Evolutionary conservation across 768 basidiomycete genomes (phyloP).

Genomic region (Auricularia cornea): DNA sequence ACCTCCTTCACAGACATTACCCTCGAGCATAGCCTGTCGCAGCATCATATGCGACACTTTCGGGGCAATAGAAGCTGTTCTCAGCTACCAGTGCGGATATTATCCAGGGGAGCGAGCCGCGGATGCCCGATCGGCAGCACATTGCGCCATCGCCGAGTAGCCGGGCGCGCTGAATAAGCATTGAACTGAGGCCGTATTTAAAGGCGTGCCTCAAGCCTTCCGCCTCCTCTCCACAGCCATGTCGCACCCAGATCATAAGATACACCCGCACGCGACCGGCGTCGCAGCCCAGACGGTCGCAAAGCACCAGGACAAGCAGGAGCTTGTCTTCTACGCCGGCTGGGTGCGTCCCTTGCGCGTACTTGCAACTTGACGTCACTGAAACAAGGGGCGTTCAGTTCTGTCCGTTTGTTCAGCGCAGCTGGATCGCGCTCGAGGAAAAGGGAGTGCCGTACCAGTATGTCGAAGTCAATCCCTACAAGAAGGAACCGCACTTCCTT

Average conservation of each 20-base stretch:
- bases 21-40: too few relatives aligned
- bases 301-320: constrained; percentile 42
- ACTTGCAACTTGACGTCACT: not conserved
- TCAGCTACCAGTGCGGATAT: too few relatives aligned
- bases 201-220: too few relatives aligned
- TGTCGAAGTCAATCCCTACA: constrained; percentile 61
- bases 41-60: too few relatives aligned
- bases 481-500: constrained; percentile 51
- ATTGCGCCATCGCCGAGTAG: too few relatives aligned
- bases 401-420: constrained; percentile 30
- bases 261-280: constrained; percentile 53
- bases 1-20: too few relatives aligned
- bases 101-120: too few relatives aligned
- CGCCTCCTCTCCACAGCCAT: too few relatives aligned
- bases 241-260: constrained; percentile 37
- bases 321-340: constrained; percentile 50
- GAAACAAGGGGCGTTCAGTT: not conserved
- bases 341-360: constrained; percentile 34
- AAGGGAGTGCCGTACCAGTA: constrained; percentile 59
- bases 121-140: too few relatives aligned
- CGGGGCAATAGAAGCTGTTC: too few relatives aligned
- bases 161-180: too few relatives aligned
- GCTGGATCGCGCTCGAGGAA: constrained; percentile 63
- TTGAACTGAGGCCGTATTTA: too few relatives aligned
- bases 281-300: constrained; percentile 43